Evolutionary conservation across 352 stramenopile species (phyloP).

Genomic region (Phytopythium ostracodes): DNA sequence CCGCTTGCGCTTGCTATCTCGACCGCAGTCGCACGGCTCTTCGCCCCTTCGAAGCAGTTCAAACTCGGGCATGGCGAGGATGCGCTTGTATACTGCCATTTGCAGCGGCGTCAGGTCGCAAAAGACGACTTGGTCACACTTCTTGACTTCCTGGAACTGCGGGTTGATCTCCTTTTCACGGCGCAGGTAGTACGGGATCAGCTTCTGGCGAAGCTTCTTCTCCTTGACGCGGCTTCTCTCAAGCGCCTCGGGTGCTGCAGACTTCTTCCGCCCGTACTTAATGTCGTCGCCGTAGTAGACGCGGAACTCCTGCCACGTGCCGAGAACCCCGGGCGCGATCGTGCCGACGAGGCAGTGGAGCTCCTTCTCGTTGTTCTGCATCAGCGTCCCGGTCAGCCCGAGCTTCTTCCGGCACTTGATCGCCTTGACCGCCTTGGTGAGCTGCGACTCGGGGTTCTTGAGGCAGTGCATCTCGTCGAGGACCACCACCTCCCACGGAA

Average conservation of each 20-base stretch:
- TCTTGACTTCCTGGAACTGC: slow-evolving; percentile 64
- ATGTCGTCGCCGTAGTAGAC: slow-evolving; percentile 79
- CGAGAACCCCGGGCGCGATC: slow-evolving; percentile 60
- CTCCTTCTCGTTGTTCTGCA: slow-evolving; percentile 88
- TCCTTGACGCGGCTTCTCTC: slow-evolving; percentile 65
- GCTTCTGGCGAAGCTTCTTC: slow-evolving; percentile 49
- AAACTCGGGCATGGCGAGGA: slow-evolving; percentile 72
- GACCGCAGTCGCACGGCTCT: slow-evolving; percentile 59
- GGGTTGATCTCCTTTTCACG: slow-evolving; percentile 75
- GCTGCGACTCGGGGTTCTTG: slow-evolving; percentile 95
- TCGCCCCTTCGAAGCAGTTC: slow-evolving; percentile 59
- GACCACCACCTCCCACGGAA: slow-evolving; percentile 92
- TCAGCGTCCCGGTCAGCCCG: slow-evolving; percentile 86
- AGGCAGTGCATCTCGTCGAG: slow-evolving; percentile 99
- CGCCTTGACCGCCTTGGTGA: slow-evolving; percentile 76
- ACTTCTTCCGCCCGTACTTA: slow-evolving; percentile 82
- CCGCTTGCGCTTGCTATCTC: slow-evolving; percentile 45
- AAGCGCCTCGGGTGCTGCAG: slow-evolving; percentile 52
- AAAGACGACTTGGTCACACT: slow-evolving; percentile 77
- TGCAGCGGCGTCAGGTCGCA: slow-evolving; percentile 74
- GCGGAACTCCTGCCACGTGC: slow-evolving; percentile 65
- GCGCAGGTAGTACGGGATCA: slow-evolving; percentile 64
- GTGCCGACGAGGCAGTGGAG: slow-evolving; percentile 75
- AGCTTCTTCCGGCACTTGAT: slow-evolving; percentile 65
- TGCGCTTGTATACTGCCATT: slow-evolving; percentile 61